Evolutionary conservation across 169 alveolate genomes (phyloP).

Genomic region (Plasmodium cynomolgi): DNA sequence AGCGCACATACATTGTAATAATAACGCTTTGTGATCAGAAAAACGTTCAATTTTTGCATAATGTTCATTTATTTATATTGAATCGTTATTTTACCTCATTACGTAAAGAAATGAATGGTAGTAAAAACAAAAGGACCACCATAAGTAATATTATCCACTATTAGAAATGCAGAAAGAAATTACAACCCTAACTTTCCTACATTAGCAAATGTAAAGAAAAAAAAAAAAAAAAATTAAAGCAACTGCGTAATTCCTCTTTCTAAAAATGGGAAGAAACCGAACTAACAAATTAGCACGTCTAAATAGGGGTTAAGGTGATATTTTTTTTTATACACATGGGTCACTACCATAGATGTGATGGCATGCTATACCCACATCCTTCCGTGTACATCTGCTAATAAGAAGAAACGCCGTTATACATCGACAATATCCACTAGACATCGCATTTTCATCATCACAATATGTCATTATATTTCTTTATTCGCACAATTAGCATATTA

Average conservation of each 20-base stretch:
- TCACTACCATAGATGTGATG: not conserved
- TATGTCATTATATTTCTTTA: not conserved
- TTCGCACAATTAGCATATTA: not conserved
- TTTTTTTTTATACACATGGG: not conserved
- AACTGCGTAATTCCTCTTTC: not conserved
- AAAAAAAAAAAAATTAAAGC: not conserved
- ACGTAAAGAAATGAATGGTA: not conserved
- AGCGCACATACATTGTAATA: not conserved
- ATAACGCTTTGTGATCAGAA: not conserved
- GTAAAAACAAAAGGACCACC: not conserved
- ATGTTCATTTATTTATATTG: not conserved
- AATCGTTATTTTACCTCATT: not conserved
- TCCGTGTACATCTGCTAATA: not conserved
- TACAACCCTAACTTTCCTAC: not conserved
- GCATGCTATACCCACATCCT: not conserved
- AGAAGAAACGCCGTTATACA: not conserved
- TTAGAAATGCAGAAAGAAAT: not conserved
- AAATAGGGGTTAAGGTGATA: not conserved
- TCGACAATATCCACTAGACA: not conserved
- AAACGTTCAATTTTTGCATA: not conserved
- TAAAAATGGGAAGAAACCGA: not conserved
- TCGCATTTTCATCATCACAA: not conserved
- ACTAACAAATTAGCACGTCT: not conserved
- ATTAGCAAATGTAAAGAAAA: not conserved
- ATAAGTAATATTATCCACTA: not conserved